Evolutionary conservation across 352 stramenopile genomes (phyloP), one percentile per base, ranked within the genome.

Genomic region (Pythium folliculosum): DNA sequence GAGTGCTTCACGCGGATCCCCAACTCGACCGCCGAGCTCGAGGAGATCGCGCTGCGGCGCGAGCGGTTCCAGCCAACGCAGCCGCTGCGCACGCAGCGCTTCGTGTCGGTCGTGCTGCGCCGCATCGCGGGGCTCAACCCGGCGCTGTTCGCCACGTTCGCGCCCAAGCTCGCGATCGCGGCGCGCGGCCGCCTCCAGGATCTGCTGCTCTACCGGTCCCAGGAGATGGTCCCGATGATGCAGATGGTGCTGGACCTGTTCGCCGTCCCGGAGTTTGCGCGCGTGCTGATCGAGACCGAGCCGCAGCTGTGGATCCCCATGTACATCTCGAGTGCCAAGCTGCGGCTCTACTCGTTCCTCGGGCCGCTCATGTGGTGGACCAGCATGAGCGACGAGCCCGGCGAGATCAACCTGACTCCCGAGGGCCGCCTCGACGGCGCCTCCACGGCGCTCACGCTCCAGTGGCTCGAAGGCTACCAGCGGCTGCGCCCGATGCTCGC

Each of bases 311-410:
- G 70, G 70, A 78, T 89, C 60, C 79, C 81, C 14, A 44, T 81
- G 40, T 82, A 78, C 62, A 86, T 86, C 30, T 77, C 70, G 3
- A 71, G 66, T 25, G 51, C 57, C 51, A 70, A 77, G 45, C 69
- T 90, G 35, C 65, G 62, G 6, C 56, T 72, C 10, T 47, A 74
- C 17, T 78, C 77, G 35, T 86, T 86, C 55, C 44, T 93, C 14
- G 85, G 85, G 0, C 80, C 82, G 51, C 81, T 93, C 66, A 70
- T 93, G 32, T 77, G 85, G 16, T 81, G 75, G 49, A 87, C 81
- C 17, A 89, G 76, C n/a, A 84, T 93, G 69, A 77, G 81, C 1
- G 77, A 91, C 32, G 81, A 89, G 22, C 73, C 73, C 7, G 73
- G 77, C 12, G 75, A 82, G 35, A 76, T 88, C n/a, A 77, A 83